A percentile compares a stretch with the other conserved stretches of the same genome.
Evolutionary conservation across 768 basidiomycete genomes (phyloP).

Genomic region (Tylopilus cervinicoccineus): DNA sequence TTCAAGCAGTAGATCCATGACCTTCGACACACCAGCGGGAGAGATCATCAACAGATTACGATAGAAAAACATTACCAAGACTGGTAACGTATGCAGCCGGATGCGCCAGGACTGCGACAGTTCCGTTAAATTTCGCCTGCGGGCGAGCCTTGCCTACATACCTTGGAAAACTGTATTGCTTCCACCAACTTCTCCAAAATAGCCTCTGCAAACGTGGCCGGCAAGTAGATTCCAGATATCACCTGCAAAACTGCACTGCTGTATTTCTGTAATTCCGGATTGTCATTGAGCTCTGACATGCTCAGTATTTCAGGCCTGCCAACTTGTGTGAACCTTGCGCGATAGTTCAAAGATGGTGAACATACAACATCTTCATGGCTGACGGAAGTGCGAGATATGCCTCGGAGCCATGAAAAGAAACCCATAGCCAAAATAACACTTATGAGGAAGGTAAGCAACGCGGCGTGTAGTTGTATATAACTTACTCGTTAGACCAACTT

Average conservation of each 20-base stretch:
- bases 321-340: conserved; percentile 5
- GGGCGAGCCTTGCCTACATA: conserved; percentile 31
- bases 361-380: conserved; percentile 71
- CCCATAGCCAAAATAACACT: conserved; percentile 82
- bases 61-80: conserved; percentile 87
- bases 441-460: conserved; percentile 18
- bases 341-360: conserved; percentile 13
- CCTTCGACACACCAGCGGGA: conserved; percentile 56
- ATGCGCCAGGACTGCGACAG: conserved; percentile 79
- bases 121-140: conserved; percentile 10
- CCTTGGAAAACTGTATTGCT: conserved; percentile 76
- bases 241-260: conserved; percentile 79
- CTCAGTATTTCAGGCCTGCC: conserved; percentile 80
- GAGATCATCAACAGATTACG: conserved; percentile 80
- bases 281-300: conserved; percentile 89
- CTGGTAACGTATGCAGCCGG: conserved; percentile 82
- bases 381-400: conserved; percentile 78
- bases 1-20: conserved; percentile 80
- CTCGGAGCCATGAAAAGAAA: conserved; percentile 68
- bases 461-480: conserved; percentile 1
- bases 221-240: conserved; percentile 76
- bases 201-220: conserved; percentile 57
- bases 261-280: conserved; percentile 74
- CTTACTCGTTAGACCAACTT: conserved; percentile 78
- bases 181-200: conserved; percentile 59